Conservation (phyloP, 2,329 filamentous ascomycete genomes). For the Fusarium sp. region DNA sequence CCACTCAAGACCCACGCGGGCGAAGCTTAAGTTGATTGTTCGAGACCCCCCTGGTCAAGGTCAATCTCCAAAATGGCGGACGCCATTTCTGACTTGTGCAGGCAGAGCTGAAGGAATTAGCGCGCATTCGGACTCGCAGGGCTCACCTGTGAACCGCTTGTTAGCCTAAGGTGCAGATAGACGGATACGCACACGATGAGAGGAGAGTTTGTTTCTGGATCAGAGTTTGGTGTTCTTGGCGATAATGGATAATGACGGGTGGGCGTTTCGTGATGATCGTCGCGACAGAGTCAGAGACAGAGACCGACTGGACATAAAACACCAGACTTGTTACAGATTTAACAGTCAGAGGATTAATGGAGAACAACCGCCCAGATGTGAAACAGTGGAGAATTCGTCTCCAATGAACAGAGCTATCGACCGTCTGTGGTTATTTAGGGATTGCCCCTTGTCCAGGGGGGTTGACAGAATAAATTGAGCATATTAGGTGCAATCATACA, state of each 20-base stretch:
- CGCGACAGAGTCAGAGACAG: background rate
- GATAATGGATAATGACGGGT: slow-evolving; percentile 7
- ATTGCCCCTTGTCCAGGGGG: slow-evolving; percentile 28
- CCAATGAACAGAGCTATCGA: slow-evolving; percentile 29
- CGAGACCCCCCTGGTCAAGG: slow-evolving; percentile 40
- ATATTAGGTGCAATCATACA: background rate
- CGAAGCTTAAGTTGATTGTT: slow-evolving; percentile 49
- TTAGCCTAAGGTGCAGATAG: slow-evolving; percentile 21
- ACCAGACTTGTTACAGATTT: slow-evolving; percentile 37
- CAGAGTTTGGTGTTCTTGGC: slow-evolving; percentile 10
- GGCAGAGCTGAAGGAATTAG: slow-evolving; percentile 29
- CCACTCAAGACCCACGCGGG: slow-evolving; percentile 39
- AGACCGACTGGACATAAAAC: slow-evolving; percentile 29
- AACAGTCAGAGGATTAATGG: slow-evolving; percentile 18
- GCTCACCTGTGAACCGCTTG: slow-evolving; percentile 10
- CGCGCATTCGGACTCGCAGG: slow-evolving; percentile 16
- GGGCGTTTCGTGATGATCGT: slow-evolving; percentile 1
- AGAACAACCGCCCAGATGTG: slow-evolving; percentile 29
- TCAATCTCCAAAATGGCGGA: slow-evolving; percentile 24
- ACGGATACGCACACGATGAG: slow-evolving; percentile 1
- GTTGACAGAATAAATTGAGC: slow-evolving; percentile 7
- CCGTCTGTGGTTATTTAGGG: slow-evolving; percentile 35
- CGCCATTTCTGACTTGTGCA: slow-evolving; percentile 8
- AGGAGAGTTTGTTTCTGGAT: background rate
- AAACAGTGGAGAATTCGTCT: slow-evolving; percentile 38